phyloP scores from a whole-genome alignment of 2,329 filamentous ascomycete species.

The Beauveria scarabaeidicola region DNA sequence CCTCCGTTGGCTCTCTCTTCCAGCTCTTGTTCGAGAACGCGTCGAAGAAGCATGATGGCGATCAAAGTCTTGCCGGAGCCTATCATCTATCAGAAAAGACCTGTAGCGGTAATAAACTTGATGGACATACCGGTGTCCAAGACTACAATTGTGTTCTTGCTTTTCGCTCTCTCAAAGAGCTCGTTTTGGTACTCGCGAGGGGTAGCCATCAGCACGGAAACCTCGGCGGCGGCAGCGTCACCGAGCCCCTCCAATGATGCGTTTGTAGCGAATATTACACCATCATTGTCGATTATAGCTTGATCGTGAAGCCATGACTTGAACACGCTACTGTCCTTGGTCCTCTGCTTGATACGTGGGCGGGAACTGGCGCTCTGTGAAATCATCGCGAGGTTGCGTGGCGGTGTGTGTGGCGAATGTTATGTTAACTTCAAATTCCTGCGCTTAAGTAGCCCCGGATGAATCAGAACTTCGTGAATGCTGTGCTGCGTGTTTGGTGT shows the following conservation, averaged over 20 bases:
- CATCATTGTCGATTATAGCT: background rate
- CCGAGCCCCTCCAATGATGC: background rate
- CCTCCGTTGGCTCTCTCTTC: slow-evolving; percentile 54
- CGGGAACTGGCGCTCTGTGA: background rate
- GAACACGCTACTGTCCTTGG: background rate
- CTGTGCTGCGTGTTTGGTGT: background rate
- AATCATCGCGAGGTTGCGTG: background rate
- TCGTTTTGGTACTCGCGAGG: slow-evolving; percentile 89
- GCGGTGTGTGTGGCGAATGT: background rate
- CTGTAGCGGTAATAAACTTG: fast-evolving
- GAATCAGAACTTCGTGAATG: too few relatives aligned
- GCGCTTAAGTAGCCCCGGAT: too few relatives aligned
- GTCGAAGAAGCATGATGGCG: slow-evolving; percentile 71
- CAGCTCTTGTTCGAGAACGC: slow-evolving; percentile 70
- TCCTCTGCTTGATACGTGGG: background rate
- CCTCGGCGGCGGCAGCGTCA: slow-evolving; percentile 1
- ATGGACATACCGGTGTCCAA: slow-evolving; percentile 64
- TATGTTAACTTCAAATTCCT: background rate
- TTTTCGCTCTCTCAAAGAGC: slow-evolving; percentile 79
- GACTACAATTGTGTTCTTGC: slow-evolving; percentile 83
- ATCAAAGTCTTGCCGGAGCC: slow-evolving; percentile 96
- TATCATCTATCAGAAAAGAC: slow-evolving; percentile 21
- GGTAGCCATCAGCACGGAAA: slow-evolving; percentile 33
- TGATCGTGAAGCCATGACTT: background rate
- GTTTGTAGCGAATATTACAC: background rate